These are phyloP conservation scores for Mycena venus DNA, from an alignment of 768 basidiomycete species.

Conservation along the genomic window DNA sequence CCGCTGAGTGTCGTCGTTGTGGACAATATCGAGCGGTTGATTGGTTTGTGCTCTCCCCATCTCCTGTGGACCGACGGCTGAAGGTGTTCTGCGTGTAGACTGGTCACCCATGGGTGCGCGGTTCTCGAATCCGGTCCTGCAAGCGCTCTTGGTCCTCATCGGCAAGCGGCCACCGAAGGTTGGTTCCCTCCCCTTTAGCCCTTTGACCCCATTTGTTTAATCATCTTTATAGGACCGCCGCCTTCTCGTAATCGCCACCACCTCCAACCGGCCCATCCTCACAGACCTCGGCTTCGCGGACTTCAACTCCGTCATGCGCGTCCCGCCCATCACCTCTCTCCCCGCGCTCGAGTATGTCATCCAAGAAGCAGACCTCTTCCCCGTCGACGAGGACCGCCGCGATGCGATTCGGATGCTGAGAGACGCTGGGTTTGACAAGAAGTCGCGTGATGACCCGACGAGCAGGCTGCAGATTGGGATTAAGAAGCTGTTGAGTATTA, in stretches of 20 bases:
- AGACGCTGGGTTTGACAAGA: conserved; percentile 78
- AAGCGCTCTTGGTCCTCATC: conserved; percentile 90
- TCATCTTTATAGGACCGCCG: conserved; percentile 79
- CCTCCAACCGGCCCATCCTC: conserved; percentile 88
- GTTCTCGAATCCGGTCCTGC: conserved; percentile 95
- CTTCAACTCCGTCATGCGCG: conserved; percentile 90
- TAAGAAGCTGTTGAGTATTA: conserved; percentile 90
- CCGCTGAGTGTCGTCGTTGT: conserved; percentile 96
- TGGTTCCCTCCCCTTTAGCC: neutral
- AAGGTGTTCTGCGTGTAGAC: conserved; percentile 53
- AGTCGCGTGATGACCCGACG: conserved; percentile 59
- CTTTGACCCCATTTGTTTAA: no score
- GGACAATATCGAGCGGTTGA: conserved; percentile 92
- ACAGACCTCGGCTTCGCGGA: conserved; percentile 92
- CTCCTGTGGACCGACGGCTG: neutral
- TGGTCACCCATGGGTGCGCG: conserved; percentile 98
- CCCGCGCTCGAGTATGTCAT: conserved; percentile 82
- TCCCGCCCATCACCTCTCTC: conserved; percentile 85
- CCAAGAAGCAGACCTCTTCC: conserved; percentile 84
- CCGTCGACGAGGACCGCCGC: conserved; percentile 63
- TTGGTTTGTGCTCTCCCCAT: conserved; percentile 65
- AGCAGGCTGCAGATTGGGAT: conserved; percentile 84
- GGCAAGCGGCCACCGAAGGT: conserved; percentile 94
- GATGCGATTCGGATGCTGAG: conserved; percentile 75
- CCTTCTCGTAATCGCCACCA: conserved; percentile 91